Percentiles rank a stretch among this genome's conserved stretches.
Evolutionary conservation across 768 basidiomycete genomes (phyloP).

Genomic region (Tulasnella sp.): DNA sequence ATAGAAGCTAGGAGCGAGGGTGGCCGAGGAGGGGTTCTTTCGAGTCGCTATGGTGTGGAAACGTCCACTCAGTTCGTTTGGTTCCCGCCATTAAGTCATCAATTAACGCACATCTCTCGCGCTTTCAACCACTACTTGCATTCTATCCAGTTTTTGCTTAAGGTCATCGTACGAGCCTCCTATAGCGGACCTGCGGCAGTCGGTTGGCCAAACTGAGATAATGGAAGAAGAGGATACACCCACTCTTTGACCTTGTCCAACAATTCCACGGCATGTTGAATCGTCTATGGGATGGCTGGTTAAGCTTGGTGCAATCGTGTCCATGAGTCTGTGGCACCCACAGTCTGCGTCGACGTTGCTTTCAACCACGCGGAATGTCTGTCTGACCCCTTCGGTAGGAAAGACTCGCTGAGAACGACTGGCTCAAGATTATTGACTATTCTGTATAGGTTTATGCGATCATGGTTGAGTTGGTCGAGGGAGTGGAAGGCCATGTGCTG

Average conservation of each 20-base stretch:
- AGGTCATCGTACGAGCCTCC: conserved; percentile 2
- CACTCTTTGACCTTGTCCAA: conserved; percentile 42
- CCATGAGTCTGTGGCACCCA: background rate
- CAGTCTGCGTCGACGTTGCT: conserved; percentile 13
- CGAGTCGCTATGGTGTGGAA: conserved; percentile 34
- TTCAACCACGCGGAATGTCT: conserved; percentile 1
- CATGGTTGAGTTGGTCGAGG: conserved; percentile 35
- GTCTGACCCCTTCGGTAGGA: background rate
- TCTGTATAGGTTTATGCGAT: conserved; percentile 59
- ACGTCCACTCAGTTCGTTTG: background rate
- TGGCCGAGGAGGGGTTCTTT: conserved; percentile 37
- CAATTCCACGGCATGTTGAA: conserved; percentile 51
- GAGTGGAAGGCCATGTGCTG: conserved; percentile 10
- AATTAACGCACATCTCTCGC: conserved; percentile 43
- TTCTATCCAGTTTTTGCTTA: conserved; percentile 38
- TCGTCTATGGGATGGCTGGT: conserved; percentile 27
- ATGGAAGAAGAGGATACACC: background rate
- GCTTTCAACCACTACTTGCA: conserved; percentile 47
- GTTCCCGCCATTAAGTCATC: background rate
- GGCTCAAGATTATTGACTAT: conserved; percentile 56
- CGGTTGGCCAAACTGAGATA: background rate
- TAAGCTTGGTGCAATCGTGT: background rate
- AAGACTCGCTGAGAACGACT: conserved; percentile 30
- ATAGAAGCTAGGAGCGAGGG: conserved; percentile 12
- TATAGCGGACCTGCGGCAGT: background rate